A percentile compares a stretch with the other conserved stretches of the same genome.
Conservation (phyloP, 768 basidiomycete species). For the Sporobolomyces phaffii region DNA sequence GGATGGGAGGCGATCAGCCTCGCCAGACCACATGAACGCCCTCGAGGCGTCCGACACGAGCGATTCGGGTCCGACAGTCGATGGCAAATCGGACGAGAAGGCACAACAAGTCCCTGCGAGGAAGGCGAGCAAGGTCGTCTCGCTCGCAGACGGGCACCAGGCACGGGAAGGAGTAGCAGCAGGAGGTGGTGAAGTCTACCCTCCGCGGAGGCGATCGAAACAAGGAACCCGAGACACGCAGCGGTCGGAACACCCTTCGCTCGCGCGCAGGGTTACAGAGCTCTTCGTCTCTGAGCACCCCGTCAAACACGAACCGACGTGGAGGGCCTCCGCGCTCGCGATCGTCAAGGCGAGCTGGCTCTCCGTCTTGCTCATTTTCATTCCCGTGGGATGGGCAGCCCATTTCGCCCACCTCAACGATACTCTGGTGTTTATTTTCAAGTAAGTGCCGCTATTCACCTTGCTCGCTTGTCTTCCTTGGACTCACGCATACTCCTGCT, state of each 20-base stretch:
- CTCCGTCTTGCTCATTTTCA: conserved; percentile 41
- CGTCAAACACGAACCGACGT: conserved; percentile 26
- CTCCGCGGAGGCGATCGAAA: neutral
- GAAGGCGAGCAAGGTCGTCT: conserved; percentile 1
- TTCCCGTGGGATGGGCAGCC: conserved; percentile 34
- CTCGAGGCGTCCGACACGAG: conserved; percentile 6
- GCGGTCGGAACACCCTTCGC: conserved; percentile 12
- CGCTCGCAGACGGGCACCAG: neutral
- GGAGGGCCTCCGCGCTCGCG: conserved; percentile 12
- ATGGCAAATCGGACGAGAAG: neutral
- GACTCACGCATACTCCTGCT: no score
- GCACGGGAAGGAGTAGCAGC: neutral
- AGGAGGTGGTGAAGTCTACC: neutral
- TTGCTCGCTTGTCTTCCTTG: neutral
- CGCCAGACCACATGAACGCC: conserved; percentile 8
- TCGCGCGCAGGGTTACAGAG: conserved; percentile 17
- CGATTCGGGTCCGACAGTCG: conserved; percentile 7
- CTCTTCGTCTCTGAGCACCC: conserved; percentile 22
- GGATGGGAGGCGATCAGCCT: neutral
- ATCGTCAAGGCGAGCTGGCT: conserved; percentile 39
- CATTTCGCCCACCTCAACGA: conserved; percentile 27
- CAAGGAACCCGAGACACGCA: conserved; percentile 6
- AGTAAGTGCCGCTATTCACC: no score
- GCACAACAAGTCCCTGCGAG: neutral
- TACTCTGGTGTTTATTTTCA: conserved; percentile 33